Evolutionary conservation across 768 basidiomycete species (phyloP), one percentile per base, ranked within the genome.

Genomic region (Mycena galericulata): DNA sequence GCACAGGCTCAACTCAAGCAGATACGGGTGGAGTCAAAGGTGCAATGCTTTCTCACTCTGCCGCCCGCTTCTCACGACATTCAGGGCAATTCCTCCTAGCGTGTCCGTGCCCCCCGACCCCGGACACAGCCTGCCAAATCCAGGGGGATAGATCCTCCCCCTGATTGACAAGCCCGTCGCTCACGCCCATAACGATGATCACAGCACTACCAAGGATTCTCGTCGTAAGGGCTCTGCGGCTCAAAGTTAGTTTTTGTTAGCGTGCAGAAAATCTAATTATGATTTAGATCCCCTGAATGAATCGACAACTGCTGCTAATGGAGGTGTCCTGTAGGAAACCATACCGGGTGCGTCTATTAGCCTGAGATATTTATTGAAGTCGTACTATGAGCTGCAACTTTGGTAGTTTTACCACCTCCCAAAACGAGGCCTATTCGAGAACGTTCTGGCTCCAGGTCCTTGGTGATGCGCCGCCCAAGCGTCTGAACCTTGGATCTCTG

Each of bases 1-100:
- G 58, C 46, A 29, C 58, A 60, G 34, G 45, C 58, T 20, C 45
- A 38, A 32, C 58, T 59, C 57, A 60, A 60, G 46, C 58, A 49
- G 46, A 49, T 60, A 34, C 46, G 45, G 58, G 58, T 32, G 34
- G 58, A 60, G 46, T 47, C 58, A 15, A 60, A 60, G n/a, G 45
- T 60, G 32, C 22, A 46, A 22, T 27, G 11, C 56, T 43, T 58
- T 56, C 30, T 56, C 38, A 56, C 38, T 41, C 36, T 15, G 36
- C 36, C 36, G 36, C 24, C 55, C 17, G 55, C 40, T 56, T 45
- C 53, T 55, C 53, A 55, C 30, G n/a, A 38, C 34, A 26, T 55
- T 32, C 54, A 56, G 54, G 36, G 34, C 36, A 56, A 56, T 56
- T 56, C 54, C 11, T 55, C 53, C 34, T 1, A 11, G 53, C 22